Evolutionary conservation across 1,139 yeast species (phyloP).

Genomic region (Blastobotrys buckinghamii): DNA sequence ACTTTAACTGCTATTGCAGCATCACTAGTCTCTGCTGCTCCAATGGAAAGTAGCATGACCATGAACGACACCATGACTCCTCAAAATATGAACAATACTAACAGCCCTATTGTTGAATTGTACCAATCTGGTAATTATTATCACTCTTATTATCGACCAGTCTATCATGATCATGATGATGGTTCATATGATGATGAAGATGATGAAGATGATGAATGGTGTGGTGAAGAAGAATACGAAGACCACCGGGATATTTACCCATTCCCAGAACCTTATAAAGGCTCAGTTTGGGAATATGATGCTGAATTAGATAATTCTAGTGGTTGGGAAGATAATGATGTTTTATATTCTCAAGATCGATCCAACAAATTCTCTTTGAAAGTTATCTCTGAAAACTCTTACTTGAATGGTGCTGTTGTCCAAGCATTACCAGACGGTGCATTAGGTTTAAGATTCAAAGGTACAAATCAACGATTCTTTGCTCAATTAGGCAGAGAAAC

Average conservation of each 20-base stretch:
- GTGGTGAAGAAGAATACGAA: background rate
- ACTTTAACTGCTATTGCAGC: constrained; percentile 2
- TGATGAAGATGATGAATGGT: background rate
- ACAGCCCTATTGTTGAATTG: background rate
- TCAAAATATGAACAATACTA: background rate
- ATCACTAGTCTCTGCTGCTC: constrained; percentile 1
- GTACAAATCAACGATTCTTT: background rate
- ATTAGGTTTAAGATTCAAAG: constrained; percentile 4
- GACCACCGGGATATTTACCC: background rate
- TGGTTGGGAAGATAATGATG: constrained; percentile 6
- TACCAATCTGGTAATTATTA: background rate
- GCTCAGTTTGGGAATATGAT: constrained; percentile 5
- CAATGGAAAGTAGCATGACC: background rate
- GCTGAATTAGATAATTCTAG: background rate
- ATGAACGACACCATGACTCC: background rate
- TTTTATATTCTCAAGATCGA: background rate
- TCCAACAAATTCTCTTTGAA: constrained; percentile 33
- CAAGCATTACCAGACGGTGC: constrained; percentile 10
- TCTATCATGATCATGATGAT: background rate
- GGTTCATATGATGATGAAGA: background rate
- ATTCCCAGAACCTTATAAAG: background rate
- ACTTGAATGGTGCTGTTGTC: constrained; percentile 86
- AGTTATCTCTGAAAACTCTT: constrained; percentile 70
- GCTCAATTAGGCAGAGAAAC: constrained; percentile 6
- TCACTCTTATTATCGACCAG: constrained; percentile 1